Evolutionary conservation across 345 rosid genomes (phyloP), one percentile per base, ranked within the genome.

Genomic region (Gynandropsis gynandra): DNA sequence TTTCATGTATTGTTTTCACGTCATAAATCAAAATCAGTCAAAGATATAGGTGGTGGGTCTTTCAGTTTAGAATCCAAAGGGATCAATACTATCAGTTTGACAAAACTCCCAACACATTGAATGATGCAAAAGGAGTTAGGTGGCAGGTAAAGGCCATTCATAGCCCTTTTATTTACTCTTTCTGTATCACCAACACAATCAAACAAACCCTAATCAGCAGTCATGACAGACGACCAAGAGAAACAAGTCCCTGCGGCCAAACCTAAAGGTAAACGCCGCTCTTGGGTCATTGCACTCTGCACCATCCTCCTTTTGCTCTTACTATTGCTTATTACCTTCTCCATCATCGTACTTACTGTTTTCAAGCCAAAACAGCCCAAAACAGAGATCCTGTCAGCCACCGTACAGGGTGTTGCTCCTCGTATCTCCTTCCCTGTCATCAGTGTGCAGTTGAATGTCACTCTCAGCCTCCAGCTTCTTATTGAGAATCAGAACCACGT

Each of bases 341-440:
- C 76, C 9, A 47, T 75, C 46, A 65, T 80, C 24, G 68, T 65
- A 14, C 19, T 78, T n/a, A 75, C 82, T 0, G 53, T 79, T 3
- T 75, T 76, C 61, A 78, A 79, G 66, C 45, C 72, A 4, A 59
- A 61, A 64, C 38, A 60, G 10, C 79, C 74, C 9, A 27, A n/a
- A 9, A 56, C 65, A 13, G 14, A 39, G 11, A 39, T 80, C 14
- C 53, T 65, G 50, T 73, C 80, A 6, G 74, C 74, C 5, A 59
- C 64, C 41, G 16, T 79, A 5, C 69, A 74, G 7, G 83, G 78
- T 34, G 14, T 74, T 38, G 54, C 83, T n/a, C 72, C 84, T 8
- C 40, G 55, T 15, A 9, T 79, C 46, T 18, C 67, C 2, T 56
- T 65, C 15, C 80, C 83, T n/a, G n/a, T n/a, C 0, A 8, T 76